These are phyloP conservation scores for Phialophora chinensis DNA, from an alignment of 2,329 filamentous ascomycete genomes.

Conservation along the genomic window DNA sequence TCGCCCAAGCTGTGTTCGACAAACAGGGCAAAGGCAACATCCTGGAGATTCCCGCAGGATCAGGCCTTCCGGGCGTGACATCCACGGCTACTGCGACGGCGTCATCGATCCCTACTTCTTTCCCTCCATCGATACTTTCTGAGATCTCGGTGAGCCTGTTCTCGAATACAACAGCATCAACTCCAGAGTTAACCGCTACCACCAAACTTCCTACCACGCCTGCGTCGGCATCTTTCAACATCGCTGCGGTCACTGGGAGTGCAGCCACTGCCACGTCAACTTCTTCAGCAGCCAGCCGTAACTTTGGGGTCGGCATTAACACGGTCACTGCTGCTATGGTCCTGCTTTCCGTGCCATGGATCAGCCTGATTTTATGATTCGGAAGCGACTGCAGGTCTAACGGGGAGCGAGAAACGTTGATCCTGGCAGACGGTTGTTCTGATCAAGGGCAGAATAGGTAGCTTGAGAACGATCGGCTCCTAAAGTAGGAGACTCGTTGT, in stretches of 20 bases:
- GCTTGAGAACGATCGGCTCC: background rate
- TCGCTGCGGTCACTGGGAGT: background rate
- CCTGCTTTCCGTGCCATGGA: background rate
- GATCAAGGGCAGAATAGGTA: too few relatives aligned
- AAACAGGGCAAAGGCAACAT: background rate
- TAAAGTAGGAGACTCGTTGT: background rate
- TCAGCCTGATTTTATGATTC: background rate
- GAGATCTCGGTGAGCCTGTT: background rate
- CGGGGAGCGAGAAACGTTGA: background rate
- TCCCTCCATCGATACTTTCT: slow-evolving; percentile 3
- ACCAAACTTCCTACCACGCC: background rate
- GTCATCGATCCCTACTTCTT: background rate
- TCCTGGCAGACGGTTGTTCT: background rate
- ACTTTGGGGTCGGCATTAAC: background rate
- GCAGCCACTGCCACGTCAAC: background rate
- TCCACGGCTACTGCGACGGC: slow-evolving; percentile 2
- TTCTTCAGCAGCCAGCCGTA: background rate
- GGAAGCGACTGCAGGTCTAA: background rate
- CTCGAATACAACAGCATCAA: background rate
- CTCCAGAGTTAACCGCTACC: background rate
- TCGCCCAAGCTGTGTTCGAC: slow-evolving; percentile 60
- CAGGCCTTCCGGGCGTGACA: slow-evolving; percentile 5
- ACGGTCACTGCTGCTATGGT: background rate
- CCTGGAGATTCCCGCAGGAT: background rate
- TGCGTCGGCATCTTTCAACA: slow-evolving; percentile 1